These are phyloP conservation scores for Mayamaea pseudoterrestris DNA, from an alignment of 108 stramenopile genomes.

Conservation along the genomic window DNA sequence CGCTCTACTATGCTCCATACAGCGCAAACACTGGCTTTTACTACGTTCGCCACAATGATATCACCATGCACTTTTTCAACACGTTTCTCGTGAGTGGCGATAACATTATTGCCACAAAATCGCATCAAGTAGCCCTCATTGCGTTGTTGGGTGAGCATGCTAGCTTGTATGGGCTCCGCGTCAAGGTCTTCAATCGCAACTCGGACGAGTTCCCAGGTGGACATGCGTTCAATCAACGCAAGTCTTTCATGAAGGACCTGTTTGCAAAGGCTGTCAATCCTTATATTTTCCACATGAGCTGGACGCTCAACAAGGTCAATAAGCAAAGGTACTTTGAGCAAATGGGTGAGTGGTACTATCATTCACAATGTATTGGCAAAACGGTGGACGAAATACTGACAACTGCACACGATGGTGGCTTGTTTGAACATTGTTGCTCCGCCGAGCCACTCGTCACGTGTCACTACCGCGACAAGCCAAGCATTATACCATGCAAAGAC, in stretches of 20 bases:
- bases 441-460: constrained; percentile 30
- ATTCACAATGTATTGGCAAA: constrained; percentile 24
- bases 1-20: constrained; percentile 15
- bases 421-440: constrained; percentile 29
- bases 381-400: too few species aligned
- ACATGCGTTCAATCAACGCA: constrained; percentile 14
- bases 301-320: constrained; percentile 70
- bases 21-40: constrained; percentile 40
- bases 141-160: constrained; percentile 54
- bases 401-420: too few species aligned
- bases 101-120: constrained; percentile 33
- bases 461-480: constrained; percentile 57
- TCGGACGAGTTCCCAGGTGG: constrained; percentile 19
- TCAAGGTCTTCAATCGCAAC: constrained; percentile 41
- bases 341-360: constrained; percentile 63
- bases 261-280: constrained; percentile 4
- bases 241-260: constrained; percentile 12
- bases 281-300: constrained; percentile 28
- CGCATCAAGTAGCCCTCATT: constrained; percentile 59
- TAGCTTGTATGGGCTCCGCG: constrained; percentile 44
- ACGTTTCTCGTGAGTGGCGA: constrained; percentile 47
- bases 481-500: constrained; percentile 36
- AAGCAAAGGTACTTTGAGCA: constrained; percentile 60
- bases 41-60: constrained; percentile 55
- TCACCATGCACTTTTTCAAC: constrained; percentile 53